Evolutionary conservation across 2,329 filamentous ascomycete species (phyloP), one percentile per base, ranked within the genome.

Genomic region (Paraconiothyrium brasiliense): DNA sequence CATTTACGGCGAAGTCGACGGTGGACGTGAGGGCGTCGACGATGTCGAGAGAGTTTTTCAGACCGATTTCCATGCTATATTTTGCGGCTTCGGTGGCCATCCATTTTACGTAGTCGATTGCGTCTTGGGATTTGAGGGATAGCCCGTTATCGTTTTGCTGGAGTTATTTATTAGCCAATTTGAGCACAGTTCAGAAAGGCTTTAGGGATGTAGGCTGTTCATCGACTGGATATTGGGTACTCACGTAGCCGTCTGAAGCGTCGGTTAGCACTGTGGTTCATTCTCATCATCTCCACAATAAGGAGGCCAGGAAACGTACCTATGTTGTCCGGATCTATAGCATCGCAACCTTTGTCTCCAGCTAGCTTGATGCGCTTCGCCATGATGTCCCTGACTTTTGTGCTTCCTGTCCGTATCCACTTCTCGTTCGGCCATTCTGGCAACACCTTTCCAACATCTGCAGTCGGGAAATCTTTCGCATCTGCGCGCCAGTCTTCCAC

Each of bases 71-170:
- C 65, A 76, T 67, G 50, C 56, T 60, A 47, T 73, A 68, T 20
- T 63, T 61, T 8, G 67, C 58, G 5, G 74, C 73, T 57, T 65
- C 67, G 49, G 59, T 35, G 39, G 71, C 61, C 60, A 76, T 64
- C 66, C 67, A 74, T 54, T 60, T 54, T 57, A 75, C 65, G 62
- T 71, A 75, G 49, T 67, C 64, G 54, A 76, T 68, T 20, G 67
- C 59, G 55, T 76, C 72, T 7, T 61, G 65, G 43, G 63, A 61
- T 22, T 59, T 63, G 4, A 75, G 66, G 39, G 67, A 67, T 0
- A 75, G 58, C 16, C 72, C 71, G 54, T 74, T 74, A 57, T 74
- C 68, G 35, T 75, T 74, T 72, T 75, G 69, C 71, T 75, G 54
- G 20, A 11, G 10, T 22, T 8, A 6, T 27, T 2, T 4, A 58